Evolutionary conservation across 1,139 yeast genomes (phyloP).

Genomic region (Lodderomyces margitis): DNA sequence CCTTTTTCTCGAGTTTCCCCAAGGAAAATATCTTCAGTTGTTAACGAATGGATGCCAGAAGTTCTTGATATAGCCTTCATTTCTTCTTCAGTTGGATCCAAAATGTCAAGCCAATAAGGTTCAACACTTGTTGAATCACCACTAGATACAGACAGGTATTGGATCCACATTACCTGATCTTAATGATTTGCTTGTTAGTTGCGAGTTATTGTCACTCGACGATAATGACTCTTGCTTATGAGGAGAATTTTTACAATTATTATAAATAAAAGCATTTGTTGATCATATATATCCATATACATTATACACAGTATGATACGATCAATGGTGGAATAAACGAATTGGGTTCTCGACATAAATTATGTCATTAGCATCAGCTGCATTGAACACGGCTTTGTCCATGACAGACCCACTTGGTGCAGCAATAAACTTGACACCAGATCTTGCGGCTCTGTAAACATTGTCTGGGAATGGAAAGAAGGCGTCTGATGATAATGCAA

Average conservation of each 20-base stretch:
- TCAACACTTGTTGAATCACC: conserved; percentile 12
- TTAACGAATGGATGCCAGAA: conserved; percentile 91
- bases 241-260: too few relatives aligned
- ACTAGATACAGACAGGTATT: conserved; percentile 16
- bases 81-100: conserved; percentile 93
- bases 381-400: conserved; percentile 94
- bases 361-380: conserved; percentile 86
- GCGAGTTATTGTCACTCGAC: conserved; percentile 3
- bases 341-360: conserved; percentile 95
- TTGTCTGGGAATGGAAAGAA: conserved; percentile 99
- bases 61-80: conserved; percentile 93
- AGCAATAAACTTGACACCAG: conserved; percentile 93
- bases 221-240: conserved; percentile 5
- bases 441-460: conserved; percentile 93
- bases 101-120: conserved; percentile 91
- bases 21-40: conserved; percentile 91
- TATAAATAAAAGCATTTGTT: conserved; percentile 1
- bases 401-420: conserved; percentile 98
- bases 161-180: conserved; percentile 19
- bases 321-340: conserved; percentile 92
- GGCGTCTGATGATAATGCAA: conserved; percentile 93
- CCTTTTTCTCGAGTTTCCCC: conserved; percentile 96
- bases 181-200: conserved; percentile 5
- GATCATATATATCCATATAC: background rate
- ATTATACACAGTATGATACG: background rate